Evolutionary conservation across 805 yeast species (phyloP).

Genomic region (Candida taoyuanica): DNA sequence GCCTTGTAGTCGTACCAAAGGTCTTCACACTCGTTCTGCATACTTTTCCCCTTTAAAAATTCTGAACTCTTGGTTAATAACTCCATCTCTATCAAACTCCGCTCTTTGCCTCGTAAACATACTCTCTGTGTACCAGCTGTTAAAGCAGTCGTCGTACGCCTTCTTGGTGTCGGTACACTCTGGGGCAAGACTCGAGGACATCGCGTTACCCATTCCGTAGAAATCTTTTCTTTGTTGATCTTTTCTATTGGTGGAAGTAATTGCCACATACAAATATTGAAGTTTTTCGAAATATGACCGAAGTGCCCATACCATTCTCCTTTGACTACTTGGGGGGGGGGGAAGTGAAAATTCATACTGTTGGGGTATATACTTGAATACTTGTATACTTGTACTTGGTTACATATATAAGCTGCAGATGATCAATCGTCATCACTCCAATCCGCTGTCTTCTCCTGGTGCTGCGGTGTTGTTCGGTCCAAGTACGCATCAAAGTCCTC

Average conservation of each 20-base stretch:
- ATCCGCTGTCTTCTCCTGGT: conserved; percentile 5
- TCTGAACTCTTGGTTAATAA: too few relatives aligned
- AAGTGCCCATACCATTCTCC: too few relatives aligned
- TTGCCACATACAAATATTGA: too few relatives aligned
- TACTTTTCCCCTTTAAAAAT: conserved; percentile 50
- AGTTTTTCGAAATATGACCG: too few relatives aligned
- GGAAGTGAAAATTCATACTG: too few relatives aligned
- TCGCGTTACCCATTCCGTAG: conserved; percentile 65
- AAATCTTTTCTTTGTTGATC: conserved; percentile 29
- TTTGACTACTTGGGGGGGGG: too few relatives aligned
- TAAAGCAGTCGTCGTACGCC: conserved; percentile 89
- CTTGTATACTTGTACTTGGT: too few relatives aligned
- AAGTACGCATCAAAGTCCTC: conserved; percentile 25
- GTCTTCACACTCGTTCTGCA: conserved; percentile 84
- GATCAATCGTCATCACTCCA: conserved; percentile 21
- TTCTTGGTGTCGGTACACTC: conserved; percentile 88
- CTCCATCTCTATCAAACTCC: too few relatives aligned
- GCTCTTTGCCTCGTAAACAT: too few relatives aligned
- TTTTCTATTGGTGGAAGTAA: too few relatives aligned
- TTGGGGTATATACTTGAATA: too few relatives aligned
- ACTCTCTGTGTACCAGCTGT: conserved; percentile 90
- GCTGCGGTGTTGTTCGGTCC: conserved; percentile 14
- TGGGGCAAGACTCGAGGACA: conserved; percentile 92
- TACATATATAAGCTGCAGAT: too few relatives aligned
- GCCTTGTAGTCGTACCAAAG: conserved; percentile 84